phyloP scores from a whole-genome alignment of 371 early-diverging fungal species.

The Vittaforma corneae region DNA sequence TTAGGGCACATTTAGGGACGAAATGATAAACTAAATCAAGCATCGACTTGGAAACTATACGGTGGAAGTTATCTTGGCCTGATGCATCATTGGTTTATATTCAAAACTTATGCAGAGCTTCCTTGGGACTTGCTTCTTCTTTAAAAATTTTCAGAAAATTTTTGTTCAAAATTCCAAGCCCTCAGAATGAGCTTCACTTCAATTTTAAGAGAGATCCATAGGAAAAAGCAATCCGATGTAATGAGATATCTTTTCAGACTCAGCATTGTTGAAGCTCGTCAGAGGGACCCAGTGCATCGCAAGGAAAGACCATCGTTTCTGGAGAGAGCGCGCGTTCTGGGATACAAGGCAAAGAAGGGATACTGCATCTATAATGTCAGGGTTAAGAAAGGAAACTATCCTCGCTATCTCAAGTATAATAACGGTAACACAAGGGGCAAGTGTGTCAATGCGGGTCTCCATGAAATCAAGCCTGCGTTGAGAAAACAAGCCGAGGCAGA shows the following conservation, averaged over 20 bases:
- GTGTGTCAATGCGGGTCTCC: constrained; percentile 86
- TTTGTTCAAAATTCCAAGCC: too few relatives aligned
- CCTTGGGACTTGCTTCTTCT: background rate
- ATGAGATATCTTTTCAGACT: constrained; percentile 91
- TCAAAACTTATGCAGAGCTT: background rate
- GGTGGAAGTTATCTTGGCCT: background rate
- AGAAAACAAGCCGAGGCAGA: constrained; percentile 81
- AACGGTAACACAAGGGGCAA: constrained; percentile 94
- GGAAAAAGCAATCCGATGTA: constrained; percentile 95
- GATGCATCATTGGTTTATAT: background rate
- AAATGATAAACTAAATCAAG: too few relatives aligned
- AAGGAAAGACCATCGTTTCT: constrained; percentile 90
- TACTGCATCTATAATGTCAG: constrained; percentile 88
- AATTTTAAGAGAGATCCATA: constrained; percentile 87
- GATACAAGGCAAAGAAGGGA: constrained; percentile 97
- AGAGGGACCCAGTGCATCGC: constrained; percentile 84
- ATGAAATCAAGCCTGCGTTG: constrained; percentile 84
- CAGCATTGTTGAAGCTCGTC: constrained; percentile 93
- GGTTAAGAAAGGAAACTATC: constrained; percentile 91
- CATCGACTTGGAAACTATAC: too few relatives aligned
- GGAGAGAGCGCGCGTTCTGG: constrained; percentile 92
- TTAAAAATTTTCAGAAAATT: constrained; percentile 38
- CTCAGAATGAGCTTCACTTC: constrained; percentile 62
- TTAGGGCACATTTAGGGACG: background rate
- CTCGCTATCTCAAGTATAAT: constrained; percentile 70